Evolutionary conservation across 306 rosid species (phyloP).

Genomic region (Styphnolobium japonicum): DNA sequence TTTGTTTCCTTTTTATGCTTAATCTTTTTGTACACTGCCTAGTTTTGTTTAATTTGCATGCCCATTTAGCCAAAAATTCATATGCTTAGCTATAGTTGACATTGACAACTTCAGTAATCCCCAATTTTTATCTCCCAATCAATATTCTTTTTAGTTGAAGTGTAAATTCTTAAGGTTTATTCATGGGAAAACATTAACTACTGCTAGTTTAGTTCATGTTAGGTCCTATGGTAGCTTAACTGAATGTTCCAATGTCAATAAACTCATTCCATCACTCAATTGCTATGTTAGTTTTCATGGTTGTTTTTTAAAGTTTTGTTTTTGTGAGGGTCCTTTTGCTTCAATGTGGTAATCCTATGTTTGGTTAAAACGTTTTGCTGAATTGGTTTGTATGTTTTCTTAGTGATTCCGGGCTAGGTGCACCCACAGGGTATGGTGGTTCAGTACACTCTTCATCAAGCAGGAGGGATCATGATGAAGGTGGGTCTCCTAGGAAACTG

Average conservation of each 20-base stretch:
- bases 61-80: neutral
- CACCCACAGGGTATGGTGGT: constrained; percentile 48
- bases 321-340: too few relatives aligned
- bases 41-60: neutral
- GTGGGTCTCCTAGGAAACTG: constrained; percentile 60
- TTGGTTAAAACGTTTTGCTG: neutral
- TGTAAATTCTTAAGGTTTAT: constrained; percentile 4
- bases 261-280: neutral
- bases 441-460: constrained; percentile 55
- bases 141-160: neutral
- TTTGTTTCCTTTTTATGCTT: neutral
- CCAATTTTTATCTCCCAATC: neutral
- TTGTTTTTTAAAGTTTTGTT: neutral
- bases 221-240: neutral
- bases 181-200: neutral
- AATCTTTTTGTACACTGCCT: neutral
- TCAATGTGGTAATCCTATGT: neutral
- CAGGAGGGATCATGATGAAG: constrained; percentile 54
- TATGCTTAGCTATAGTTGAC: neutral
- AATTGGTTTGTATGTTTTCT: constrained; percentile 28
- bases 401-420: constrained; percentile 88
- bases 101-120: neutral
- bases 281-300: neutral
- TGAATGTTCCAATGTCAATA: neutral
- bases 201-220: neutral